Conservation (phyloP, 1,284 basidiomycete genomes). For the Polyporus tsugae region DNA sequence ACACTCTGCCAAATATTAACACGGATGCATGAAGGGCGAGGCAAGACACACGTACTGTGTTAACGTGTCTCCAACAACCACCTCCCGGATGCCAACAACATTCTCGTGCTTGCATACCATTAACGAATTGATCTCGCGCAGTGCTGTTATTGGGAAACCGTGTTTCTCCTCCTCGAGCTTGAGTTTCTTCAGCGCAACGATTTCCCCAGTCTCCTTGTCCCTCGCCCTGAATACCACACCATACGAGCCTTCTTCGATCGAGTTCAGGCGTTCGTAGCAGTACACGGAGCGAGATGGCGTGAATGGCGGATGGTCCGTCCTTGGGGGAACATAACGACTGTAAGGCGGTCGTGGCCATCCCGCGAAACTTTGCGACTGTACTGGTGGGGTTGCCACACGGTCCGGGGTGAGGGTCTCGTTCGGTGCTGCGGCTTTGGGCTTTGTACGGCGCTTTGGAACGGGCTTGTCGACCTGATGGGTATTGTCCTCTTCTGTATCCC, state of each 20-base stretch:
- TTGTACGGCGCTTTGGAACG: slow-evolving; percentile 38
- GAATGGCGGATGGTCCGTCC: slow-evolving; percentile 80
- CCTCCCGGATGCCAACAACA: slow-evolving; percentile 94
- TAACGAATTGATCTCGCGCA: slow-evolving; percentile 94
- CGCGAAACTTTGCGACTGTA: slow-evolving; percentile 22
- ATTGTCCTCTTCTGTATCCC: slow-evolving; percentile 64
- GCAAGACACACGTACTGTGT: slow-evolving; percentile 80
- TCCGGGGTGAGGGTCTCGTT: slow-evolving; percentile 28
- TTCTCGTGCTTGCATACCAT: slow-evolving; percentile 94
- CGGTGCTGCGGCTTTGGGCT: slow-evolving; percentile 28
- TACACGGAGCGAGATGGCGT: slow-evolving; percentile 90
- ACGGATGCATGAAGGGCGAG: too few relatives aligned
- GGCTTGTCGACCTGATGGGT: slow-evolving; percentile 33
- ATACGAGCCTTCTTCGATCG: slow-evolving; percentile 99
- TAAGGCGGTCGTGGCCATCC: slow-evolving; percentile 45
- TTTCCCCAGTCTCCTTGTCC: slow-evolving; percentile 93
- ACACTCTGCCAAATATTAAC: slow-evolving; percentile 70
- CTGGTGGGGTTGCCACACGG: slow-evolving; percentile 22
- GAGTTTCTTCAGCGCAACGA: slow-evolving; percentile 97
- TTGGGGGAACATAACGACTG: slow-evolving; percentile 77
- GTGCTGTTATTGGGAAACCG: slow-evolving; percentile 97
- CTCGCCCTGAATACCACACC: slow-evolving; percentile 96
- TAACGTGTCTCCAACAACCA: slow-evolving; percentile 98
- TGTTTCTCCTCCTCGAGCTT: slow-evolving; percentile 98
- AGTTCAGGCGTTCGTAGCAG: slow-evolving; percentile 92